Base-by-base conservation (phyloP, 345 rosid genomes). In the Arabis hirsuta region DNA sequence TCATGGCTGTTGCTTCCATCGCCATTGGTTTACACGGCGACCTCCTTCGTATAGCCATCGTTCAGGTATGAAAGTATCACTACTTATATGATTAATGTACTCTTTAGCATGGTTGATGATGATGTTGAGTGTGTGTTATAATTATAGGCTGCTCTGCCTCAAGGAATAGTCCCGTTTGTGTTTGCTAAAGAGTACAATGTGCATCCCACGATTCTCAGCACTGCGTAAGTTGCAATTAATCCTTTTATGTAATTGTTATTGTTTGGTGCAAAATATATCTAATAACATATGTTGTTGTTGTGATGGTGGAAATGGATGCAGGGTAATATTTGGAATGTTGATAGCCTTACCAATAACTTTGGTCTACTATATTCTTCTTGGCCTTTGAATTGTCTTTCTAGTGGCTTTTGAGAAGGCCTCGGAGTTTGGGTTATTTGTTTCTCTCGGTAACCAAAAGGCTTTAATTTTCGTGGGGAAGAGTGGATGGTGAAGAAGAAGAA, bases 281-380 rank as follows among this genome's bases (percentile, higher is more conserved):
- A 45, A 5, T 56, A 56, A 56, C 42, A 47, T 26, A 12, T 48
- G 9, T 31, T 14, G 38, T 39, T 67, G 20, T 32, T 61, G 44
- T 62, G 48, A 39, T 29, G 44, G 57, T 73, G 44, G 19, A 65
- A 54, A 53, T 74, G 61, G 59, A 47, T 77, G 86, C 88, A 95
- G 99, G 76, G 99, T 95, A 14, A 95, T 95, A 78, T 95, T 95
- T 69, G 99, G 99, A 69, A 91, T 95, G 99, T 76, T 90, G 71
- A 84, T 95, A 76, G 99, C 99, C 1, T 82, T 95, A 73, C 99
- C 99, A 1, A 88, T 95, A 39, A 89, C 98, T 2, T 86, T 95
- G 3, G 87, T 90, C 72, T 95, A 95, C 90, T 95, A 95, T 84
- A 84, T 95, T 74, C 69, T 91, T 63, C 69, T 95, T 74, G 99